Evolutionary conservation across 129 eudicot genomes (phyloP).

Genomic region (Escallonia herrerae): DNA sequence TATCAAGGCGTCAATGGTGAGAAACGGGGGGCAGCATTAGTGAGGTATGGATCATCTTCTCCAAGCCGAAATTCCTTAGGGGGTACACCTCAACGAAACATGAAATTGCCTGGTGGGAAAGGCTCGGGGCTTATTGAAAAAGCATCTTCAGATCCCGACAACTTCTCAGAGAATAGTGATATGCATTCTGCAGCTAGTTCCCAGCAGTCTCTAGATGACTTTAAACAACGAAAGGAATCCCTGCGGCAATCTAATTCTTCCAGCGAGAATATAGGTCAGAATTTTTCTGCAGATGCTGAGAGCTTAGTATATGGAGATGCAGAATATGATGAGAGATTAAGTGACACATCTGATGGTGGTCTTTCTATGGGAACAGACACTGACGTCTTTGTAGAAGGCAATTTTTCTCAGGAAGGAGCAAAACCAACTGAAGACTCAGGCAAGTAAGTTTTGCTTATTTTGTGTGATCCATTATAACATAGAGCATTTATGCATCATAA

Average conservation of each 20-base stretch:
- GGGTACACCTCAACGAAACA: constrained; percentile 16
- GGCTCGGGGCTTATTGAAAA: neutral
- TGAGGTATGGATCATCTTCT: constrained; percentile 39
- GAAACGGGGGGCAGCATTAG: constrained; percentile 26
- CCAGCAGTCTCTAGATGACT: constrained; percentile 8
- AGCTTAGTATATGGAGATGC: constrained; percentile 25
- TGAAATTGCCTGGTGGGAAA: constrained; percentile 12
- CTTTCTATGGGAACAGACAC: constrained; percentile 60
- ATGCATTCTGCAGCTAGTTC: constrained; percentile 19
- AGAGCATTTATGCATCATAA: neutral
- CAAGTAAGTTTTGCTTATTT: constrained; percentile 33
- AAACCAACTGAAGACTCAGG: constrained; percentile 20
- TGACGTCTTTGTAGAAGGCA: constrained; percentile 42
- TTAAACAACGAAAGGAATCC: constrained; percentile 19
- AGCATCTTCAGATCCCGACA: constrained; percentile 28
- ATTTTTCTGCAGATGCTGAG: constrained; percentile 12
- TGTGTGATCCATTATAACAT: neutral
- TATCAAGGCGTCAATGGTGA: constrained; percentile 17
- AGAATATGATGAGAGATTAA: constrained; percentile 29
- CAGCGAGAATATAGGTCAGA: constrained; percentile 22
- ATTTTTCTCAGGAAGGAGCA: constrained; percentile 32
- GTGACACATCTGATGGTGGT: constrained; percentile 37
- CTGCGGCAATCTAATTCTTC: constrained; percentile 21
- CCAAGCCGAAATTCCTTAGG: constrained; percentile 20
- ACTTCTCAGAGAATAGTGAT: constrained; percentile 16